A percentile compares a stretch with the other conserved stretches of the same genome.
Conservation (phyloP, 345 rosid genomes). For the Hevea brasiliensis region DNA sequence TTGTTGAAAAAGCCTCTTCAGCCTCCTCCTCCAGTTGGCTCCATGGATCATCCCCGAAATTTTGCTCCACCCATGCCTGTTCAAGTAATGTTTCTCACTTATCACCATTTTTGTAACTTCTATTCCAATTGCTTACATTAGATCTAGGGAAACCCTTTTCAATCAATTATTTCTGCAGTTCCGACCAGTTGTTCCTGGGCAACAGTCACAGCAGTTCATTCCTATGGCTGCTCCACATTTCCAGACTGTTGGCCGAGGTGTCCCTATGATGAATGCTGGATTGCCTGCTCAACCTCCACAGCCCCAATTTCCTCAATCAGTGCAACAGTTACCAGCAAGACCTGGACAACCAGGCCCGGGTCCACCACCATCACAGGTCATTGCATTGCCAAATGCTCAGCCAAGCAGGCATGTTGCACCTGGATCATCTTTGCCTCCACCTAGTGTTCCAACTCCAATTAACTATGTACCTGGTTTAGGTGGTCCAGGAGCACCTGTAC, state of each 20-base stretch:
- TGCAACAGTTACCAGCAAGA: slow-evolving; percentile 66
- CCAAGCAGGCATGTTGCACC: slow-evolving; percentile 46
- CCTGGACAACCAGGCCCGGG: slow-evolving; percentile 57
- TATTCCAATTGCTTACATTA: slow-evolving; percentile 6
- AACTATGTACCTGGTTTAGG: slow-evolving; percentile 53
- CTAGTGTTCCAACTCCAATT: slow-evolving; percentile 50
- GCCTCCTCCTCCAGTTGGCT: slow-evolving; percentile 57
- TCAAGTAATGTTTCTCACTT: slow-evolving; percentile 55
- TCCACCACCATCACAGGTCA: slow-evolving; percentile 54
- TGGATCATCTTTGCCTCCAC: slow-evolving; percentile 53
- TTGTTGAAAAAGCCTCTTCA: slow-evolving; percentile 49
- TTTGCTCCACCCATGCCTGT: slow-evolving; percentile 61
- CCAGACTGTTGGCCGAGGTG: slow-evolving; percentile 59
- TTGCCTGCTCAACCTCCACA: slow-evolving; percentile 66
- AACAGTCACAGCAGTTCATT: slow-evolving; percentile 64
- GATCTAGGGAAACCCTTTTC: slow-evolving; percentile 2
- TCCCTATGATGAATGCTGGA: slow-evolving; percentile 58
- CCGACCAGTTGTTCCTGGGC: slow-evolving; percentile 58
- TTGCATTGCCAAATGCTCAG: slow-evolving; percentile 49
- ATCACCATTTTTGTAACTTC: slow-evolving; percentile 1
- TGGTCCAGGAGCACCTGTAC: slow-evolving; percentile 53
- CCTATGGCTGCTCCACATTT: slow-evolving; percentile 67
- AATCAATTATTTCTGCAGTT: slow-evolving; percentile 49
- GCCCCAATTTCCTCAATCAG: slow-evolving; percentile 56
- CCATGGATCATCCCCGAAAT: slow-evolving; percentile 63